These are phyloP conservation scores for Termitomyces sp. DNA, from an alignment of 768 basidiomycete species.

Conservation along the genomic window DNA sequence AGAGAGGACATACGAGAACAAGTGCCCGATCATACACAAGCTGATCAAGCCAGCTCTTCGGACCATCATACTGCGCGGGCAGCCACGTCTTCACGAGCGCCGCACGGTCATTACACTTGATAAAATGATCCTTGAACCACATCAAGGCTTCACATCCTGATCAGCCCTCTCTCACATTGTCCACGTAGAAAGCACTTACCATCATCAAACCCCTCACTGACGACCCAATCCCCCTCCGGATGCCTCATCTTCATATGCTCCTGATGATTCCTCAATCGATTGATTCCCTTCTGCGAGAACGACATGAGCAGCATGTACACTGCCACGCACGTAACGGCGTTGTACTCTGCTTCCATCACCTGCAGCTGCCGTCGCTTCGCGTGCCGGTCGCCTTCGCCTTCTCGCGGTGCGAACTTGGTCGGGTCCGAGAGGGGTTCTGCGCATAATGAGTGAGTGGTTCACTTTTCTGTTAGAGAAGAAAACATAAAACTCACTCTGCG, in stretches of 20 bases:
- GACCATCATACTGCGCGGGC: slow-evolving; percentile 77
- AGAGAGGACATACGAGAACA: slow-evolving; percentile 56
- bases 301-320: slow-evolving; percentile 90
- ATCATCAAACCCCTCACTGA: slow-evolving; percentile 79
- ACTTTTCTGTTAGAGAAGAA: background rate
- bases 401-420: slow-evolving; percentile 63
- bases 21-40: slow-evolving; percentile 92
- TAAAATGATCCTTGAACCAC: slow-evolving; percentile 94
- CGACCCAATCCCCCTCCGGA: slow-evolving; percentile 70
- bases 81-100: slow-evolving; percentile 86
- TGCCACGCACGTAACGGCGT: slow-evolving; percentile 82
- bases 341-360: slow-evolving; percentile 77
- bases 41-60: slow-evolving; percentile 84
- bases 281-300: slow-evolving; percentile 91
- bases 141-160: slow-evolving; percentile 51
- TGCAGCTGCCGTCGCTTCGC: slow-evolving; percentile 68
- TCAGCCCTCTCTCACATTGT: background rate
- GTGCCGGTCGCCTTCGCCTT: slow-evolving; percentile 69
- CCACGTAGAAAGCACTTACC: slow-evolving; percentile 36
- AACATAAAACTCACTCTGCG: slow-evolving; percentile 59
- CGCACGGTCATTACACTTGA: slow-evolving; percentile 92
- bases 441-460: no score
- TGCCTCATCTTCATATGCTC: slow-evolving; percentile 80
- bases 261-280: slow-evolving; percentile 73
- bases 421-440: slow-evolving; percentile 82